Base-by-base conservation (phyloP, 441 rosid species). In the Flueggea neowawraea region DNA sequence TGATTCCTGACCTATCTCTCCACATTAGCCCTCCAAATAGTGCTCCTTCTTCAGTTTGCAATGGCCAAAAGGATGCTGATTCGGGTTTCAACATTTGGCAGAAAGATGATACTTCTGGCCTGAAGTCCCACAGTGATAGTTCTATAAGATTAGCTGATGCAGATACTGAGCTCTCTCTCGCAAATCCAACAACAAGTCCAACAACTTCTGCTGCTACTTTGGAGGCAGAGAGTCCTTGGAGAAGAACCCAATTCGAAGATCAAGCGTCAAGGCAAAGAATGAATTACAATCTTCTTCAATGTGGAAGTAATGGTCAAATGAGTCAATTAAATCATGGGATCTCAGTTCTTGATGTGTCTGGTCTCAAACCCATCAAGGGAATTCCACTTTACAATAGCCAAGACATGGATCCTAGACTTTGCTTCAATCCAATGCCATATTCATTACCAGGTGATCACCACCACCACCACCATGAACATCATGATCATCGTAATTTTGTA, bases 1-100 rank as follows among this genome's bases (percentile, higher is more conserved):
- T 53, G 70, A 61, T 65, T 69, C 96, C 96, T 61, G 93, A 89
- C 84, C 91, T 89, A 28, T 89, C 96, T 36, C 82, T 89, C 57
- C 84, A 89, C 68, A 89, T 89, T 54, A 86, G 91, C 70, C 93
- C 78, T 16, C 96, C 96, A 3, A 69, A 80, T 57, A 68, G 75
- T 59, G 53, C 60, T 62, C 65, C 77, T 47, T 41, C 78, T 68
- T 61, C 82, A 28, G 51, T 60, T 22, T 69, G 73, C 60, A 70
- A 82, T 53, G 81, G 65, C 54, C 50, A 50, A 48, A 62, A 57
- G 31, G 70, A 59, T 13, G 59, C 11, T 10, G 60, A 60, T 36
- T 52, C 64, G 17, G 41, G 41, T 5, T 36, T 36, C 41, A 36
- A 36, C 9, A 36, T 36, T 36, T 36, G 41, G 41, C 7, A 36